phyloP scores from a whole-genome alignment of 225 moss, liverwort and hornwort species.

The Asterella californica region DNA sequence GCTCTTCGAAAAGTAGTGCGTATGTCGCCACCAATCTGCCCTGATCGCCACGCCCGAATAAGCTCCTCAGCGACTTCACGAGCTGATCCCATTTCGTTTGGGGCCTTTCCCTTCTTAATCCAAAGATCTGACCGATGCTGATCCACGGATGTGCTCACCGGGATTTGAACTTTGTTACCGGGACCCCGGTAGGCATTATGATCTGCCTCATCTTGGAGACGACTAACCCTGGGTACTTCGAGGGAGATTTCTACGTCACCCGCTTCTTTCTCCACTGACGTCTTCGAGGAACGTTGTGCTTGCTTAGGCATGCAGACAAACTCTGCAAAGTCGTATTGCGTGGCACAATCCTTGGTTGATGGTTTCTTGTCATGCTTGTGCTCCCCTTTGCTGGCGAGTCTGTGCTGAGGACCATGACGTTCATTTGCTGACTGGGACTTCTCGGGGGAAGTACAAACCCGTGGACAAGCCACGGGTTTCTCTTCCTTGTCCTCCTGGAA shows the following conservation, averaged over 20 bases:
- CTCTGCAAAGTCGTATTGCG: conserved; percentile 2
- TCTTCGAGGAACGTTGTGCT: background rate
- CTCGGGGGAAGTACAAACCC: no score
- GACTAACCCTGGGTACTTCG: background rate
- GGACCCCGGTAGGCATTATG: background rate
- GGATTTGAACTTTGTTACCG: background rate
- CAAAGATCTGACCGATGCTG: background rate
- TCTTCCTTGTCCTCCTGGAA: background rate
- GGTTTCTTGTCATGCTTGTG: background rate
- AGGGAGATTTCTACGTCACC: background rate
- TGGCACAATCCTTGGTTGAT: conserved; percentile 7
- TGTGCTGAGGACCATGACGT: background rate
- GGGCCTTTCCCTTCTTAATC: background rate
- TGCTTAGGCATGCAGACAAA: conserved; percentile 1
- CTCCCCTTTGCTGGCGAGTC: background rate
- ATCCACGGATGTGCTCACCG: background rate
- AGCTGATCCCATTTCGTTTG: conserved; percentile 25
- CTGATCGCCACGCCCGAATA: conserved; percentile 46
- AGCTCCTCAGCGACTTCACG: conserved; percentile 47
- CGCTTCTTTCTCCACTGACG: background rate
- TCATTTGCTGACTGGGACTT: background rate
- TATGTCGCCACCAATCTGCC: conserved; percentile 31
- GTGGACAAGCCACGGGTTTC: background rate
- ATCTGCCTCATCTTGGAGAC: background rate
- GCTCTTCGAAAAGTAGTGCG: background rate